Evolutionary conservation across 1,284 basidiomycete species (phyloP).

Genomic region (Fomitopsis betulina): DNA sequence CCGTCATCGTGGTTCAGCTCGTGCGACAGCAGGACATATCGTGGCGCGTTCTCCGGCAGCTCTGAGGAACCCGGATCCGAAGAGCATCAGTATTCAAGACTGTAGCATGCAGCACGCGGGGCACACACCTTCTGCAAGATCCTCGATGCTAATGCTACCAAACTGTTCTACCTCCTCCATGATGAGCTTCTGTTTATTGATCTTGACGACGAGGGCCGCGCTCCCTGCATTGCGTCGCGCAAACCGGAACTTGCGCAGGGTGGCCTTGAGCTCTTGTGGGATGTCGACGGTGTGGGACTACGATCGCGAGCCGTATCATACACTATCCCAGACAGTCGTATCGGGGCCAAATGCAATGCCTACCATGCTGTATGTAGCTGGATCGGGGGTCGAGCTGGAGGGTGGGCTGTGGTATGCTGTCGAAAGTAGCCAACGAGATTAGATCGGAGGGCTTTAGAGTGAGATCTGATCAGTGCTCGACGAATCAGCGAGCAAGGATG

Average conservation of each 20-base stretch:
- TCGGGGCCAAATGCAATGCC: too few species aligned
- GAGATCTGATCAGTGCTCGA: neutral
- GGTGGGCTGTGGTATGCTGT: too few species aligned
- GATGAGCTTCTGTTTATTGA: slow-evolving; percentile 73
- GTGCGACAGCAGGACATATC: slow-evolving; percentile 84
- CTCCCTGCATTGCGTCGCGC: slow-evolving; percentile 60
- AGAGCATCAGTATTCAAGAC: neutral
- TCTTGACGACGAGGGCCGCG: slow-evolving; percentile 82
- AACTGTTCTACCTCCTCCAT: slow-evolving; percentile 84
- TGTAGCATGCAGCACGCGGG: slow-evolving; percentile 1
- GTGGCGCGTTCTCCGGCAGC: slow-evolving; percentile 85
- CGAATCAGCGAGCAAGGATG: neutral
- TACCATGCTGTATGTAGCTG: too few species aligned
- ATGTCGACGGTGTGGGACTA: slow-evolving; percentile 82
- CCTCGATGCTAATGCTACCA: slow-evolving; percentile 72
- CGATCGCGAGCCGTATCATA: neutral
- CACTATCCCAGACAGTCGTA: too few species aligned
- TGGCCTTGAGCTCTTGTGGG: slow-evolving; percentile 68
- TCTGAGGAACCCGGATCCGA: slow-evolving; percentile 43
- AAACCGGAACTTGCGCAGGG: slow-evolving; percentile 82
- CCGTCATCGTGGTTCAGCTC: slow-evolving; percentile 82
- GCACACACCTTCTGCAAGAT: slow-evolving; percentile 74
- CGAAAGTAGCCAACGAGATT: neutral
- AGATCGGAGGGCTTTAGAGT: neutral
- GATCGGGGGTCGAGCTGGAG: too few species aligned